Conservation (phyloP, 164 flowering plant species). For the Magnolia officinalis region DNA sequence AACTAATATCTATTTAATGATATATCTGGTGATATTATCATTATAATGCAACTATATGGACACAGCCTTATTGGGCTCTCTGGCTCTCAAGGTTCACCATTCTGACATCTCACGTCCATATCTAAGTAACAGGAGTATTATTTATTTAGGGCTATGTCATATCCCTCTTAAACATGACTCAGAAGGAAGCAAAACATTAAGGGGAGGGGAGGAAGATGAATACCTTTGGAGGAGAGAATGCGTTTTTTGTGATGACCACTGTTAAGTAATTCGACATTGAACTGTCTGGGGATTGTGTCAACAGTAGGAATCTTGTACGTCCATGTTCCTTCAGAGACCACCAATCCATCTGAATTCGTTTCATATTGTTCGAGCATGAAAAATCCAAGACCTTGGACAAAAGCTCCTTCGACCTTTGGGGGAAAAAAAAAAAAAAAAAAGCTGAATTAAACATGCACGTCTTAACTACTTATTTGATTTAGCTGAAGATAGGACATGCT, state of each 20-base stretch:
- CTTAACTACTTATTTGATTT: not conserved
- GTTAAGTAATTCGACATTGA: slow-evolving; percentile 72
- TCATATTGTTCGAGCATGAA: slow-evolving; percentile 80
- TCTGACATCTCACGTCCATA: too few relatives aligned
- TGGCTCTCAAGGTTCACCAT: too few relatives aligned
- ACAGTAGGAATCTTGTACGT: slow-evolving; percentile 87
- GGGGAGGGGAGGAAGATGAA: not conserved
- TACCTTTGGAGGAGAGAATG: slow-evolving; percentile 90
- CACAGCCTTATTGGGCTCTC: too few relatives aligned
- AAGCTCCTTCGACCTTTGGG: slow-evolving; percentile 86
- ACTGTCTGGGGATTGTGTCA: slow-evolving; percentile 73
- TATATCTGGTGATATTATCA: too few relatives aligned
- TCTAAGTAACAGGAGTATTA: too few relatives aligned
- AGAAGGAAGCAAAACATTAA: too few relatives aligned
- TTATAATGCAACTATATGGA: too few relatives aligned
- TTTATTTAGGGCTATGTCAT: too few relatives aligned
- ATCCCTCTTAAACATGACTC: too few relatives aligned
- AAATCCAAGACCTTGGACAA: slow-evolving; percentile 90
- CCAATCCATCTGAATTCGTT: slow-evolving; percentile 58
- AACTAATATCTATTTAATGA: too few relatives aligned
- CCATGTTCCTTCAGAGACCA: slow-evolving; percentile 69
- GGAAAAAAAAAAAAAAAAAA: not conserved
- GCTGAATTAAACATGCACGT: not conserved
- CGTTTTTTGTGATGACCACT: slow-evolving; percentile 75
- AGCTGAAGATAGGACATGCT: not conserved